These are phyloP conservation scores for Ophiostoma quercus DNA, from an alignment of 2,329 filamentous ascomycete genomes.

Conservation along the genomic window DNA sequence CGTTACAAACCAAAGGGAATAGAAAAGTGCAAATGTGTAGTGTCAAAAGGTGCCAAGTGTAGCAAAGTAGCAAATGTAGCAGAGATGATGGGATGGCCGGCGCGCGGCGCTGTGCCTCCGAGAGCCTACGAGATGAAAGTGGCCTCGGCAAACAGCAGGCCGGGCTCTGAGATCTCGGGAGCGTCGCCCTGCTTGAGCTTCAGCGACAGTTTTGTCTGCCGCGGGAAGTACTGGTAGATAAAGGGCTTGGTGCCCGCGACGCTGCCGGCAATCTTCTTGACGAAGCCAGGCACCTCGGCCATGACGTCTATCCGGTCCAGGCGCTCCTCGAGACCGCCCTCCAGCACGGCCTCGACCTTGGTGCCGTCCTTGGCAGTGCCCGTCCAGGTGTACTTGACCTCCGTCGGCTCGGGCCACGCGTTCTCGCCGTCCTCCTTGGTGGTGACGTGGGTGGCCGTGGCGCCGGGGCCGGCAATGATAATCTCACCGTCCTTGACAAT, in stretches of 20 bases:
- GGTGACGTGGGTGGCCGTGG: slow-evolving; percentile 63
- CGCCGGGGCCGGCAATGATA: slow-evolving; percentile 62
- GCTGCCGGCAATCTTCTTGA: slow-evolving; percentile 86
- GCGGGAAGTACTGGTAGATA: slow-evolving; percentile 84
- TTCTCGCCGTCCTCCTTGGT: slow-evolving; percentile 68
- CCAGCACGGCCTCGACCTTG: slow-evolving; percentile 62
- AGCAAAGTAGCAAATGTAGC: slow-evolving; percentile 4
- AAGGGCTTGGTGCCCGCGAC: slow-evolving; percentile 93
- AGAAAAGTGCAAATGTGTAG: background rate
- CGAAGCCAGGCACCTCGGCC: slow-evolving; percentile 90
- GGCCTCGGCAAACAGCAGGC: slow-evolving; percentile 76
- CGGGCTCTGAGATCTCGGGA: slow-evolving; percentile 68
- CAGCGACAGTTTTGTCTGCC: slow-evolving; percentile 58
- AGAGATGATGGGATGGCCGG: background rate
- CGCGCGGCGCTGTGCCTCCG: slow-evolving; percentile 37
- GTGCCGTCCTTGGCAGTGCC: slow-evolving; percentile 74
- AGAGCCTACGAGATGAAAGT: slow-evolving; percentile 88
- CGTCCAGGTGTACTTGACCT: slow-evolving; percentile 69
- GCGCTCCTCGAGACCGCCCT: slow-evolving; percentile 62
- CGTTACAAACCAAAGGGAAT: background rate
- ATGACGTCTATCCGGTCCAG: slow-evolving; percentile 89
- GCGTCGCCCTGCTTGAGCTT: slow-evolving; percentile 82
- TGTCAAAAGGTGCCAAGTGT: background rate
- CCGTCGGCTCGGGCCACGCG: slow-evolving; percentile 82
- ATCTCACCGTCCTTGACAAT: slow-evolving; percentile 78